A percentile compares a stretch with the other conserved stretches of the same genome.
These are phyloP conservation scores for Solanum phureja DNA, from an alignment of 257 asterid species.

Conservation along the genomic window DNA sequence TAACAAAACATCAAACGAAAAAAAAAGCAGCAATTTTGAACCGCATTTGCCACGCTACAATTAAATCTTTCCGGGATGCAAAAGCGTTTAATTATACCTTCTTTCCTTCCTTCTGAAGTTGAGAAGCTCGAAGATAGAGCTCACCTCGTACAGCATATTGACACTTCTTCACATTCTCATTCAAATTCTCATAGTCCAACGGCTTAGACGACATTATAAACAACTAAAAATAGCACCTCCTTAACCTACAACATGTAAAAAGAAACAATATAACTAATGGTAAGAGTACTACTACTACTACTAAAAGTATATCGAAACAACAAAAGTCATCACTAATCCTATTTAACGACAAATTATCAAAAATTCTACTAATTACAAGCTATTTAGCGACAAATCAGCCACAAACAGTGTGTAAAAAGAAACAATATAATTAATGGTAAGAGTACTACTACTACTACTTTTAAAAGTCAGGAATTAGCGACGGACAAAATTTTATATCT, in stretches of 20 bases:
- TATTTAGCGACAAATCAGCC: background rate
- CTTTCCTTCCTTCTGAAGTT: constrained; percentile 98
- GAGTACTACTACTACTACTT: background rate
- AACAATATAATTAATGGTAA: background rate
- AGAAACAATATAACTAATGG: background rate
- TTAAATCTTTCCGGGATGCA: rapidly evolving
- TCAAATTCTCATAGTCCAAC: constrained; percentile 82
- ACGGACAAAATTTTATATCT: background rate
- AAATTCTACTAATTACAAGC: background rate
- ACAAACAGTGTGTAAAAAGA: background rate
- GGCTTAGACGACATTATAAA: constrained; percentile 49
- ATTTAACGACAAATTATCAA: background rate
- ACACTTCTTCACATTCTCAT: constrained; percentile 88
- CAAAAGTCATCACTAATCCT: background rate
- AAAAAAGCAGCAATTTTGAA: too few relatives aligned
- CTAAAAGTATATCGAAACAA: background rate
- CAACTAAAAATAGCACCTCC: background rate
- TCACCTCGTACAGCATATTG: constrained; percentile 99
- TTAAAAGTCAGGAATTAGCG: background rate
- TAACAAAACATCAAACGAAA: background rate
- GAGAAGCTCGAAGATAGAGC: constrained; percentile 97
- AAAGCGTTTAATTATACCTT: constrained; percentile 26
- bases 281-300: background rate
- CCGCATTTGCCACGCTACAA: background rate
- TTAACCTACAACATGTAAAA: background rate